Evolutionary conservation across 2,329 filamentous ascomycete genomes (phyloP), one percentile per base, ranked within the genome.

Genomic region (Hortaea werneckii): DNA sequence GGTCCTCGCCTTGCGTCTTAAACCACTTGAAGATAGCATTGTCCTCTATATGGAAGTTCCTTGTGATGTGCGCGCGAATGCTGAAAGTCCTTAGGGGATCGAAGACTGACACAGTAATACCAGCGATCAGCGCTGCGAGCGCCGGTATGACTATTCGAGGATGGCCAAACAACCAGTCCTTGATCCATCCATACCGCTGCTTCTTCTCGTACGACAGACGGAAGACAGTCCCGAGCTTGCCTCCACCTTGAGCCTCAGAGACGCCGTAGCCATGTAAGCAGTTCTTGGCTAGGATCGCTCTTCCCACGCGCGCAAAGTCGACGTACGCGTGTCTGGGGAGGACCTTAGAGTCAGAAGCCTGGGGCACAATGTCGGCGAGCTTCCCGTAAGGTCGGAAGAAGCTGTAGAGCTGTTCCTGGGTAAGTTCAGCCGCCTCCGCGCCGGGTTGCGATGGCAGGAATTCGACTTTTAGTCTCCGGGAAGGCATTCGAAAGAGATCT

Each of bases 81-180:
- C 94, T 95, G 61, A 94, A 92, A 0, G 88, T 89, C 39, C 92
- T 80, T 47, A 98, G 89, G 6, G 92, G 92, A 57, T 98, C 92
- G 58, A 98, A 96, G 6, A 96, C 74, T 1, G 86, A 80, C 13
- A 95, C 87, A 0, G 89, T 94, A 41, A 92, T 71, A 30, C 83
- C 82, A 0, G 89, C 88, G 29, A 95, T 62, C 2, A 96, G 67
- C 1, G 88, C 90, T 11, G 87, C 87, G 1, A 95, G 44, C 1
- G 85, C 67, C 0, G 92, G 90, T 40, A 98, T 83, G 27, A 94
- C 85, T 40, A 96, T 86, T 41, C 88, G 78, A 0, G 90, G 89
- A 58, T 98, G 92, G 47, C 71, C 85, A 7, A 85, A 74, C 28
- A 96, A 66, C 89, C 88, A 96, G 52, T 94, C 86, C 71, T 85